Evolutionary conservation across 2,329 filamentous ascomycete genomes (phyloP), one percentile per base, ranked within the genome.

Genomic region (Claviceps monticola): DNA sequence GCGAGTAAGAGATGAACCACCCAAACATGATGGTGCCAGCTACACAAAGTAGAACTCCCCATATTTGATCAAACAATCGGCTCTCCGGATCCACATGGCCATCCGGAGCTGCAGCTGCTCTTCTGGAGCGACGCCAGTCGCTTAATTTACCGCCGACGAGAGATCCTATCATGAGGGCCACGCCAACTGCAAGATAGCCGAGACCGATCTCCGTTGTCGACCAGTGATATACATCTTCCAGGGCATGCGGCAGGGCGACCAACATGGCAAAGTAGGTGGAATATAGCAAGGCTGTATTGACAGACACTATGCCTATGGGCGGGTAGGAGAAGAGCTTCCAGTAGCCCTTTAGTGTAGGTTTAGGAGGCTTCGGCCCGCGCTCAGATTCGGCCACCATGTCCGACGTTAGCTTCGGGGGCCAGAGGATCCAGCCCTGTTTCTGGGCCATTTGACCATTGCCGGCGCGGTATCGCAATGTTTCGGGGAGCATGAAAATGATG

Each of bases 391-490:
- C 56, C 3, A 57, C 62, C 6, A 62, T 36, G 1, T 54, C 51
- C 1, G 61, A 63, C 8, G 58, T 56, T 8, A 59, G 42, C 21
- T 52, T 57, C 1, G 57, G 60, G 0, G 60, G 57, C 16, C 59
- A 47, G 16, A 61, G 36, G 14, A 64, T 19, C 52, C 60, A 53
- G 19, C 51, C 7, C 5, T 49, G 51, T 13, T 55, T 52, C 7
- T 51, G 41, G 44, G 63, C 62, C 11, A 63, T 51, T 16, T 58
- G 56, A 16, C 70, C 71, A 51, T 72, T 71, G 4, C 72, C 72
- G 2, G 73, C 72, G 2, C 69, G 59, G 5, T 65, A 63, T 26
- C 71, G 66, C 8, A 74, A 61, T 2, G 72, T 74, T 55, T 74
- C 72, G 0, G 72, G 72, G 6, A 74, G 68, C 51, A 64, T 65